Evolutionary conservation across 2,329 filamentous ascomycete genomes (phyloP).

Genomic region (Dryadomyces quercus-mongolicae): DNA sequence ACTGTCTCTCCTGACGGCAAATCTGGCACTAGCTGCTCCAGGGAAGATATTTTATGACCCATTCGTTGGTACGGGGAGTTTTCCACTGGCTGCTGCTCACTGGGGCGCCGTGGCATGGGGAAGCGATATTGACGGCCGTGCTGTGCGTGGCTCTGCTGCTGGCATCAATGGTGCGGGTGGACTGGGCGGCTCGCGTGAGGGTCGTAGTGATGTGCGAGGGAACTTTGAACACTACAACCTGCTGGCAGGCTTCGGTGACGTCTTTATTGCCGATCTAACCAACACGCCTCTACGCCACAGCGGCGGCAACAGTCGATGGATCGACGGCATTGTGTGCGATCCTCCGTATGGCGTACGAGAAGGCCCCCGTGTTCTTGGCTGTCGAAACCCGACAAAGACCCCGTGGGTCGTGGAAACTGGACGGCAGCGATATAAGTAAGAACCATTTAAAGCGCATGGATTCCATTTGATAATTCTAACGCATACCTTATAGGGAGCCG

Average conservation of each 20-base stretch:
- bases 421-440: slow-evolving; percentile 54
- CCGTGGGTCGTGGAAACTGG: slow-evolving; percentile 56
- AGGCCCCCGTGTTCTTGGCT: slow-evolving; percentile 76
- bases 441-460: slow-evolving; percentile 4
- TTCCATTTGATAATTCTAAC: not conserved
- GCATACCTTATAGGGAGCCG: slow-evolving; percentile 23
- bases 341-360: slow-evolving; percentile 93
- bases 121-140: slow-evolving; percentile 87
- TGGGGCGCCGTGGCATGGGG: slow-evolving; percentile 78
- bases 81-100: slow-evolving; percentile 79
- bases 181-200: slow-evolving; percentile 9
- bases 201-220: slow-evolving; percentile 36
- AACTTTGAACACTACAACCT: slow-evolving; percentile 83
- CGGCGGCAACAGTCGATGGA: slow-evolving; percentile 29
- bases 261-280: slow-evolving; percentile 77
- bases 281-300: slow-evolving; percentile 59
- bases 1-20: slow-evolving; percentile 80
- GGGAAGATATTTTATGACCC: slow-evolving; percentile 89
- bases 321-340: slow-evolving; percentile 91
- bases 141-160: slow-evolving; percentile 59
- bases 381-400: slow-evolving; percentile 51
- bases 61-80: slow-evolving; percentile 90
- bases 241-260: slow-evolving; percentile 53
- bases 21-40: slow-evolving; percentile 70
- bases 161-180: slow-evolving; percentile 24